A percentile compares a stretch with the other conserved stretches of the same genome.
These are phyloP conservation scores for Alternaria postmessia DNA, from an alignment of 2,329 filamentous ascomycete genomes.

Conservation along the genomic window DNA sequence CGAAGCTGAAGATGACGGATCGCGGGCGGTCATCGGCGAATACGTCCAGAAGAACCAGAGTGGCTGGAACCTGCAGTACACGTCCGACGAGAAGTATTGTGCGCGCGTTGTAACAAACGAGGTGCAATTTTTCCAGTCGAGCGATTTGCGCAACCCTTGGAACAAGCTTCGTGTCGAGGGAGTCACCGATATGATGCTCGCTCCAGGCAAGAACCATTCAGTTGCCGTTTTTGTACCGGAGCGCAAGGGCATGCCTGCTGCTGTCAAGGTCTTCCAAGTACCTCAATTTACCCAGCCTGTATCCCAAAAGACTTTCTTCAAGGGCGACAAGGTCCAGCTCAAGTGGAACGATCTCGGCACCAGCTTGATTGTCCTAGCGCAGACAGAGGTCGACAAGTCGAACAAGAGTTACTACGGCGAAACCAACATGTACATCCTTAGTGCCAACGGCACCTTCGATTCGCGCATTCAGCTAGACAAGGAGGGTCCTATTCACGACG, in stretches of 20 bases:
- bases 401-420: conserved; percentile 99
- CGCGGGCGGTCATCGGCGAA: conserved; percentile 76
- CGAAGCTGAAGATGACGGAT: conserved; percentile 65
- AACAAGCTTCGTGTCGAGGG: conserved; percentile 95
- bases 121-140: conserved; percentile 94
- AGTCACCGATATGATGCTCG: conserved; percentile 86
- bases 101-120: conserved; percentile 95
- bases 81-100: conserved; percentile 89
- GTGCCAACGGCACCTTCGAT: conserved; percentile 89
- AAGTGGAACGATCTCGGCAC: conserved; percentile 97
- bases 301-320: conserved; percentile 99
- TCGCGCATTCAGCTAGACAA: conserved; percentile 92
- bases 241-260: conserved; percentile 93
- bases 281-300: conserved; percentile 83
- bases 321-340: conserved; percentile 97
- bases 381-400: conserved; percentile 97
- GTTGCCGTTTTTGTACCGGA: conserved; percentile 96
- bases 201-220: conserved; percentile 87
- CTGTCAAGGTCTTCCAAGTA: conserved; percentile 93
- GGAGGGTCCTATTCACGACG: conserved; percentile 96
- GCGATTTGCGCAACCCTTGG: conserved; percentile 86
- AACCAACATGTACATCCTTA: conserved; percentile 94
- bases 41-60: conserved; percentile 97
- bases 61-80: conserved; percentile 98
- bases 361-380: conserved; percentile 89